Percentiles rank a stretch among this genome's conserved stretches.
phyloP scores from a whole-genome alignment of 345 rosid genomes.

The Garcia nutans region DNA sequence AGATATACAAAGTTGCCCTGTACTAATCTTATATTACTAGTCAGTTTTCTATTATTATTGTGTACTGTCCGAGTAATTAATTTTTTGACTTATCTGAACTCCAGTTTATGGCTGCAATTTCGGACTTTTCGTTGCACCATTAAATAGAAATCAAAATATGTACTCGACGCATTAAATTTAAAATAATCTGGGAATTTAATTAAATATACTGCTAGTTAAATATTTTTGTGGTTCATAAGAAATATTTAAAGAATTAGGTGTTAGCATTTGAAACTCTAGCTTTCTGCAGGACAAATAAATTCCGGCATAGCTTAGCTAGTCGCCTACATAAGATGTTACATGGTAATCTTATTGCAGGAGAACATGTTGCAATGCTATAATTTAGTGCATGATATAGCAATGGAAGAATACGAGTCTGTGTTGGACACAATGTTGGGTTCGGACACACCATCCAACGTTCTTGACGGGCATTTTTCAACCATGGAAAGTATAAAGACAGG shows the following conservation, averaged over 20 bases:
- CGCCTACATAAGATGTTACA: neutral
- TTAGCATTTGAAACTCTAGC: too few species aligned
- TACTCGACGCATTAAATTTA: too few species aligned
- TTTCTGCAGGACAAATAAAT: neutral
- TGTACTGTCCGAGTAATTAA: too few species aligned
- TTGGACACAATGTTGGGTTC: conserved; percentile 39
- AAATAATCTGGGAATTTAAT: too few species aligned
- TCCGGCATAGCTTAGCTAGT: neutral
- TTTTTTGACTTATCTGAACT: too few species aligned
- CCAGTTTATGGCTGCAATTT: too few species aligned
- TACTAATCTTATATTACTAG: too few species aligned
- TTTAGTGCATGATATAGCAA: conserved; percentile 38
- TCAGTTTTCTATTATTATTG: too few species aligned
- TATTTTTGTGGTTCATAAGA: neutral
- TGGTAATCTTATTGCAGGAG: conserved; percentile 36
- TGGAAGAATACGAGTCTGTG: conserved; percentile 37
- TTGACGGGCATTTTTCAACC: conserved; percentile 52
- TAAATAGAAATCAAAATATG: too few species aligned
- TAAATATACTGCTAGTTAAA: neutral
- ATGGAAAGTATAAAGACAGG: conserved; percentile 41
- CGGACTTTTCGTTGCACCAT: too few species aligned
- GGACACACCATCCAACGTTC: conserved; percentile 53
- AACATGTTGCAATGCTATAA: conserved; percentile 46
- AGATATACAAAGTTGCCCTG: too few species aligned
- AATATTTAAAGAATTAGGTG: too few species aligned